Conservation (phyloP, 2,329 filamentous ascomycete genomes). For the Cytospora leucostoma region DNA sequence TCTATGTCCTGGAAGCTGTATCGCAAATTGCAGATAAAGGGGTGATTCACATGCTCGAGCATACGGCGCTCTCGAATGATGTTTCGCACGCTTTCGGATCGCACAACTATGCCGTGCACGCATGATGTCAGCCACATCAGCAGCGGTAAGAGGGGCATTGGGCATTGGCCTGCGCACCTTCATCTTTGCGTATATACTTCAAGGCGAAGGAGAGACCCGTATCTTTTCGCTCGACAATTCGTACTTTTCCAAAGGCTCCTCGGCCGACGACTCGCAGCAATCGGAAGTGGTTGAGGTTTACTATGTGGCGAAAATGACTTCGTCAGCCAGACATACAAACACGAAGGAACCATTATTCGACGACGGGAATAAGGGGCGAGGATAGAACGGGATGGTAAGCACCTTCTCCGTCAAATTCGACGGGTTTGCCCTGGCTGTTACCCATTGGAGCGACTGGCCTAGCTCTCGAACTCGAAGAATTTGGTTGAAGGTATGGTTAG, state of each 20-base stretch:
- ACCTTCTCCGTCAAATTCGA: conserved; percentile 94
- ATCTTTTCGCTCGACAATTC: conserved; percentile 97
- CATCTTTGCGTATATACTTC: conserved; percentile 98
- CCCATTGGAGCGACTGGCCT: conserved; percentile 63
- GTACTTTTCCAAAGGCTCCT: conserved; percentile 97
- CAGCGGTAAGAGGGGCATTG: not conserved
- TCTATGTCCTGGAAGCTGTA: conserved; percentile 99
- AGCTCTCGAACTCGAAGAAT: conserved; percentile 23
- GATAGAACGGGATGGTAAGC: conserved; percentile 39
- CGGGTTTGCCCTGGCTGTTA: conserved; percentile 91
- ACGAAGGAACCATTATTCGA: conserved; percentile 26
- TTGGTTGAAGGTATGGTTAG: conserved; percentile 17
- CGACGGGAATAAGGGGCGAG: conserved; percentile 5
- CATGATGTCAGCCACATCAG: conserved; percentile 20
- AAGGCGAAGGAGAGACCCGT: conserved; percentile 91
- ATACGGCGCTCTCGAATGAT: conserved; percentile 97
- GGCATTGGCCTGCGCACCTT: conserved; percentile 60
- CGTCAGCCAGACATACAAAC: conserved; percentile 23
- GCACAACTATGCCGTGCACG: conserved; percentile 67
- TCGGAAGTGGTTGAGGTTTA: conserved; percentile 96
- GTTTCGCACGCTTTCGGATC: conserved; percentile 96
- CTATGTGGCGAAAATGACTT: conserved; percentile 47
- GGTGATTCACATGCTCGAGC: conserved; percentile 97
- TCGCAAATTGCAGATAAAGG: conserved; percentile 95
- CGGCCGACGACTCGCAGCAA: conserved; percentile 93